Evolutionary conservation across 176 grass and related monocot species (phyloP), one percentile per base, ranked within the genome.

Genomic region (Avena atlantica): DNA sequence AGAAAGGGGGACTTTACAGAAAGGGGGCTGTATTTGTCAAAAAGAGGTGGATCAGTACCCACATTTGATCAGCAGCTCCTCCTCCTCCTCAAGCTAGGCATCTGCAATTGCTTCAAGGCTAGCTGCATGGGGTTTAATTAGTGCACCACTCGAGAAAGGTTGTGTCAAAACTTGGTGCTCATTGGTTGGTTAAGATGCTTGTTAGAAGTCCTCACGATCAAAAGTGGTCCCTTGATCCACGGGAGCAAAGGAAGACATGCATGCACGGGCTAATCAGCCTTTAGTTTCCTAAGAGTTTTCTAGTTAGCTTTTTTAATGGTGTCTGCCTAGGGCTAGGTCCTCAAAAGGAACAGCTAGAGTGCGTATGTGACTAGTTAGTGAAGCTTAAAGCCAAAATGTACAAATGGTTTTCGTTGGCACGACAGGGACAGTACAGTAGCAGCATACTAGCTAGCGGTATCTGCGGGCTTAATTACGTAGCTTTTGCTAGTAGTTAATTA

Each of bases 1-100:
- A 5, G 12, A 90, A 90, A 71, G 27, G 27, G 29, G 44, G 2
- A 37, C 63, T 73, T 86, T 86, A 59, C 37, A 40, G 34, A 86
- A 78, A 78, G 88, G 27, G 77, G 34, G 27, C 10, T 48, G 17
- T 4, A 8, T 50, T 64, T 85, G 34, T 66, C 40, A 48, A 86
- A 81, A 70, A 23, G 56, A 89, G 40, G 0, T 24, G 53, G 27
- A 55, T 80, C 20, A 53, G 8, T 8, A 86, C 53, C 63, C 45
- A 76, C 7, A 36, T 76, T 74, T 74, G 44, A 49, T 74, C 72
- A 27, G 14, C 48, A 29, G 23, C 64, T 17, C 29, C 27, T 36
- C 21, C 47, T 85, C 29, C 58, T 76, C 40, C 83, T 89, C 71
- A 74, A 50, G 14, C 16, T 12, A 51, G 61, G 45, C 24, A 67